These are phyloP conservation scores for Aspergillus neoniger DNA, from an alignment of 2,329 filamentous ascomycete species.

Conservation along the genomic window DNA sequence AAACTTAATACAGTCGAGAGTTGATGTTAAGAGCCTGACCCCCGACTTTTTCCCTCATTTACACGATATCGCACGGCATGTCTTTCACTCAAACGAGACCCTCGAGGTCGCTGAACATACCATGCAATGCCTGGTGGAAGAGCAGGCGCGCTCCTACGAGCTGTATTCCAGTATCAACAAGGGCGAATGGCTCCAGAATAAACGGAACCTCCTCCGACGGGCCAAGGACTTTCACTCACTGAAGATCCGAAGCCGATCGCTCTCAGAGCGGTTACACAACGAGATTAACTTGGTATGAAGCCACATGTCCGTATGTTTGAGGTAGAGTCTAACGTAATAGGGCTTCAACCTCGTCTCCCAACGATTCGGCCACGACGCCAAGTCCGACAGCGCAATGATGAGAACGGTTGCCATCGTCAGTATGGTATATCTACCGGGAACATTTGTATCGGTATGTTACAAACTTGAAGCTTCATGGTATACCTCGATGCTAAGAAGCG, in stretches of 20 bases:
- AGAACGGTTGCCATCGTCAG: constrained; percentile 32
- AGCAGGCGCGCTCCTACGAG: constrained; percentile 21
- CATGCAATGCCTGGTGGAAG: constrained; percentile 24
- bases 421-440: constrained; percentile 32
- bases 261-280: constrained; percentile 34
- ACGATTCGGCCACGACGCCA: constrained; percentile 24
- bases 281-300: constrained; percentile 35
- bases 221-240: constrained; percentile 32
- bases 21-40: constrained; percentile 3
- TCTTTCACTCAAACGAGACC: constrained; percentile 35
- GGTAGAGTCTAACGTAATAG: neutral
- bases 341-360: constrained; percentile 39
- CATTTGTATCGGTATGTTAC: constrained; percentile 32
- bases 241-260: constrained; percentile 27
- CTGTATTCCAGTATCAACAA: constrained; percentile 8
- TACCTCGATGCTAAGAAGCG: neutral
- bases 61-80: constrained; percentile 37
- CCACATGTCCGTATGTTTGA: too few species aligned
- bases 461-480: neutral
- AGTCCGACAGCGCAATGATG: constrained; percentile 33
- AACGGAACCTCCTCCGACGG: constrained; percentile 21
- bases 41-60: constrained; percentile 30
- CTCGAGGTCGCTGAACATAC: constrained; percentile 36
- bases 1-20: constrained; percentile 9
- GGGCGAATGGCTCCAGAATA: neutral